Percentiles rank a stretch among this genome's conserved stretches.
Evolutionary conservation across 306 rosid genomes (phyloP).

Genomic region (Hippophae gyantsensis): DNA sequence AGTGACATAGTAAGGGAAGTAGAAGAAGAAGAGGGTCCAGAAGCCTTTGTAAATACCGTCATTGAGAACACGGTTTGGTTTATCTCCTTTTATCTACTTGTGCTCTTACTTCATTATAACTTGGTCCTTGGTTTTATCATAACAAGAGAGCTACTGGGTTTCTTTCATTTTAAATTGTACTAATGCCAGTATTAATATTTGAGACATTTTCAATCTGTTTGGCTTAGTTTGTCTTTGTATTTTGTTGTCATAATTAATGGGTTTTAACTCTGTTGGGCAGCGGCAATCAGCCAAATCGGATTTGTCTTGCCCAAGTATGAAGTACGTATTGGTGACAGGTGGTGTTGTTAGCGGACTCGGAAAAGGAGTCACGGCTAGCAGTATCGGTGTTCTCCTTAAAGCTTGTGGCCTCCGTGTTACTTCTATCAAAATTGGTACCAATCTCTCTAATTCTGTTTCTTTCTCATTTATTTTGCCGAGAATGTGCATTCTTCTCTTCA

Average conservation of each 20-base stretch:
- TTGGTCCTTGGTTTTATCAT: slow-evolving; percentile 47
- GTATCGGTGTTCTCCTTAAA: slow-evolving; percentile 65
- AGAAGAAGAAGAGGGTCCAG: slow-evolving; percentile 10
- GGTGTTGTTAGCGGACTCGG: slow-evolving; percentile 96
- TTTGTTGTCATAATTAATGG: slow-evolving; percentile 23
- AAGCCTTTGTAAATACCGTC: slow-evolving; percentile 40
- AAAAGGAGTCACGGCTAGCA: slow-evolving; percentile 86
- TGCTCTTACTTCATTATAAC: not conserved
- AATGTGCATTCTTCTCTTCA: too few species aligned
- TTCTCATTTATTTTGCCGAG: not conserved
- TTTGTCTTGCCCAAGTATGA: slow-evolving; percentile 33
- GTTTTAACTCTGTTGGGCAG: slow-evolving; percentile 31
- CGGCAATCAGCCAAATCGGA: slow-evolving; percentile 26
- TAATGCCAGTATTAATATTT: slow-evolving; percentile 7
- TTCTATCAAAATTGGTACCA: slow-evolving; percentile 75
- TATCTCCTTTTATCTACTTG: slow-evolving; percentile 33
- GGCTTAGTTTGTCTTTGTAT: slow-evolving; percentile 18
- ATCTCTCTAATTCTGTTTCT: slow-evolving; percentile 10
- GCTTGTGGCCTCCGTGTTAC: slow-evolving; percentile 87
- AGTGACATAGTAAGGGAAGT: not conserved
- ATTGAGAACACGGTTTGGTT: slow-evolving; percentile 57
- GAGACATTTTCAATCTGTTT: slow-evolving; percentile 6
- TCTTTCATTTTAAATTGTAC: slow-evolving; percentile 11
- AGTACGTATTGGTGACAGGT: slow-evolving; percentile 85
- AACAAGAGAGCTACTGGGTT: slow-evolving; percentile 29